Evolutionary conservation across 805 yeast species (phyloP).

Genomic region (Sugiyamaella floridensis): DNA sequence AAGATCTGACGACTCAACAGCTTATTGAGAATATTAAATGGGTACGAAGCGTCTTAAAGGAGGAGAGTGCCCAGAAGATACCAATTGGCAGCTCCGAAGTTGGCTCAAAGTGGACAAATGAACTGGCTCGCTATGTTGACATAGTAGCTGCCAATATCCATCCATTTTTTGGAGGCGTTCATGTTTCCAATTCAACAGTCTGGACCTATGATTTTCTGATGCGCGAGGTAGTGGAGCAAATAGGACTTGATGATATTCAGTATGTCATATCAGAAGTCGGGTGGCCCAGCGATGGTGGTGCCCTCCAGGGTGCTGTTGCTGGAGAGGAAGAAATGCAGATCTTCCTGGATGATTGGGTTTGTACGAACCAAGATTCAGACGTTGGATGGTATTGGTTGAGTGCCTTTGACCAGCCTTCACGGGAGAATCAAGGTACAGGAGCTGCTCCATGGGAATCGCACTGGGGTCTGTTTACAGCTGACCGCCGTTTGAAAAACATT

Average conservation of each 20-base stretch:
- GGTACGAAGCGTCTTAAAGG: conserved; percentile 35
- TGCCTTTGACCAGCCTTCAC: conserved; percentile 73
- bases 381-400: conserved; percentile 57
- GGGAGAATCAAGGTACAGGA: conserved; percentile 42
- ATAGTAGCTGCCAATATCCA: conserved; percentile 57
- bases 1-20: conserved; percentile 37
- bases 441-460: conserved; percentile 57
- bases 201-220: conserved; percentile 49
- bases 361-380: conserved; percentile 34
- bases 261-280: conserved; percentile 57
- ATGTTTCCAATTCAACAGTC: conserved; percentile 39
- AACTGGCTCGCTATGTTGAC: conserved; percentile 42
- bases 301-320: conserved; percentile 41
- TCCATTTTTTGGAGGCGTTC: conserved; percentile 60
- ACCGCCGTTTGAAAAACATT: conserved; percentile 40
- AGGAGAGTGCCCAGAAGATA: conserved; percentile 31
- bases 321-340: conserved; percentile 38
- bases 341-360: conserved; percentile 48
- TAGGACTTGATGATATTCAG: conserved; percentile 5
- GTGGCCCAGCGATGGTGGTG: conserved; percentile 65
- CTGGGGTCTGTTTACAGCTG: conserved; percentile 57
- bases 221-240: conserved; percentile 32
- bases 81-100: conserved; percentile 61
- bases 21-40: conserved; percentile 39
- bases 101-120: conserved; percentile 40